A percentile compares a stretch with the other conserved stretches of the same genome.
These are phyloP conservation scores for Chlorella vulgaris DNA, from an alignment of 139 green algal species.

Conservation along the genomic window DNA sequence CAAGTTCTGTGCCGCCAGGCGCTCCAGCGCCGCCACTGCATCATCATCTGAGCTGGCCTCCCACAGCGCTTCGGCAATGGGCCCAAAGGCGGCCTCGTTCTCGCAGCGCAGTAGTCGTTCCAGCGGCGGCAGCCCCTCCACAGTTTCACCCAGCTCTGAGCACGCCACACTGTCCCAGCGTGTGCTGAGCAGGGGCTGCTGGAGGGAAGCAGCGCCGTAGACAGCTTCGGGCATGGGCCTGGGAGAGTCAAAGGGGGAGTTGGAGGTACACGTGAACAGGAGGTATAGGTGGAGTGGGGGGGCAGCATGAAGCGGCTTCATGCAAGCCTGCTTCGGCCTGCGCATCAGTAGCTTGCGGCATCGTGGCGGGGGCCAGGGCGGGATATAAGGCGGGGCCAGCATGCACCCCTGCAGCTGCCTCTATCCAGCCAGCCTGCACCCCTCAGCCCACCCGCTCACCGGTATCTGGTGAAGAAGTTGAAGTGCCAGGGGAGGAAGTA, in stretches of 20 bases:
- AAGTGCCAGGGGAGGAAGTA: slow-evolving; percentile 84
- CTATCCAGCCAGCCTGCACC: background rate
- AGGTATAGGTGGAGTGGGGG: too few relatives aligned
- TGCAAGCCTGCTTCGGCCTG: too few relatives aligned
- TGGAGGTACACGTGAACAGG: too few relatives aligned
- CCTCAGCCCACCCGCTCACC: slow-evolving; percentile 1
- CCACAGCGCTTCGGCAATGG: slow-evolving; percentile 75
- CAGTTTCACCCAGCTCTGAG: slow-evolving; percentile 54
- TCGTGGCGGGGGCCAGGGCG: too few relatives aligned
- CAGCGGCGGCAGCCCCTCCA: slow-evolving; percentile 61
- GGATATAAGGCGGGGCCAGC: too few relatives aligned
- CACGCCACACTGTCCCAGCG: slow-evolving; percentile 55
- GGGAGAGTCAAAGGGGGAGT: background rate
- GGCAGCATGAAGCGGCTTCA: too few relatives aligned
- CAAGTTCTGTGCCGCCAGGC: slow-evolving; percentile 52
- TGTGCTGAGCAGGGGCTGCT: slow-evolving; percentile 72
- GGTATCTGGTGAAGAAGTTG: slow-evolving; percentile 68
- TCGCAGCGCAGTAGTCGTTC: slow-evolving; percentile 83
- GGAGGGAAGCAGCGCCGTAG: slow-evolving; percentile 46
- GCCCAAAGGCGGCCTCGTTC: slow-evolving; percentile 57
- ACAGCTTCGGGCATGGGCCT: slow-evolving; percentile 63
- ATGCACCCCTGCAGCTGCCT: too few relatives aligned
- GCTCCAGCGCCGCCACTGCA: slow-evolving; percentile 49
- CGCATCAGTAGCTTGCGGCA: too few relatives aligned
- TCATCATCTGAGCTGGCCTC: slow-evolving; percentile 60